A percentile compares a stretch with the other conserved stretches of the same genome.
These are phyloP conservation scores for Styphnolobium japonicum DNA, from an alignment of 306 rosid genomes.

Conservation along the genomic window DNA sequence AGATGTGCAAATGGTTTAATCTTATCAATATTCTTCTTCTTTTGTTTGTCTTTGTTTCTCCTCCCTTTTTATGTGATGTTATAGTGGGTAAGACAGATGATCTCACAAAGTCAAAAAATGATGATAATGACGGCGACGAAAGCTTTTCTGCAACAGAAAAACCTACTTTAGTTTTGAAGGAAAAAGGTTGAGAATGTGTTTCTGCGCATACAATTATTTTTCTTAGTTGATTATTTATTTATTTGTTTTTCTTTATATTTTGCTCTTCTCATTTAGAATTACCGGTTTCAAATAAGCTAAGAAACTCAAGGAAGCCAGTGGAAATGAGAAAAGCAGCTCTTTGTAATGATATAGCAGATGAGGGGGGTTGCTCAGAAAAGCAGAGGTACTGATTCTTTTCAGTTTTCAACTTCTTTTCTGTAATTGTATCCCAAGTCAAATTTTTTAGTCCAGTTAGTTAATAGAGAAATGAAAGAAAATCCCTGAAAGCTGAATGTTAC, in stretches of 20 bases:
- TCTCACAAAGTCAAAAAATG: conserved; percentile 33
- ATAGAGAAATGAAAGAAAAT: background rate
- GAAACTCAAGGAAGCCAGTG: conserved; percentile 43
- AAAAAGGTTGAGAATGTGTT: conserved; percentile 53
- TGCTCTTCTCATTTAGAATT: conserved; percentile 25
- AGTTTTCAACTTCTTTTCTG: conserved; percentile 27
- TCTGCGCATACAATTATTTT: conserved; percentile 7
- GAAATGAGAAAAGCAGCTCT: conserved; percentile 53
- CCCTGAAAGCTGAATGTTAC: background rate
- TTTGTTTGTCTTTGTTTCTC: conserved; percentile 5
- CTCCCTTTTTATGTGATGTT: background rate
- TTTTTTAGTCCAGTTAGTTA: background rate
- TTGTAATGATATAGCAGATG: conserved; percentile 47
- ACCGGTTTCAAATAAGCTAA: conserved; percentile 19
- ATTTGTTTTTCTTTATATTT: conserved; percentile 11
- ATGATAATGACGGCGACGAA: conserved; percentile 38
- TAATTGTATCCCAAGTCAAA: background rate
- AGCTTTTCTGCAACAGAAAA: conserved; percentile 36
- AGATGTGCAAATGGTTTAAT: conserved; percentile 11
- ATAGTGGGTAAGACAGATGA: conserved; percentile 41
- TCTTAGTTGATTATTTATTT: background rate
- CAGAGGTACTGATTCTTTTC: conserved; percentile 56
- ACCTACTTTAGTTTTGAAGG: conserved; percentile 44
- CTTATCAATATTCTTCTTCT: background rate
- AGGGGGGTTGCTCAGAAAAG: conserved; percentile 71